phyloP scores from a whole-genome alignment of 2,329 filamentous ascomycete species.

The Alternaria triticina region DNA sequence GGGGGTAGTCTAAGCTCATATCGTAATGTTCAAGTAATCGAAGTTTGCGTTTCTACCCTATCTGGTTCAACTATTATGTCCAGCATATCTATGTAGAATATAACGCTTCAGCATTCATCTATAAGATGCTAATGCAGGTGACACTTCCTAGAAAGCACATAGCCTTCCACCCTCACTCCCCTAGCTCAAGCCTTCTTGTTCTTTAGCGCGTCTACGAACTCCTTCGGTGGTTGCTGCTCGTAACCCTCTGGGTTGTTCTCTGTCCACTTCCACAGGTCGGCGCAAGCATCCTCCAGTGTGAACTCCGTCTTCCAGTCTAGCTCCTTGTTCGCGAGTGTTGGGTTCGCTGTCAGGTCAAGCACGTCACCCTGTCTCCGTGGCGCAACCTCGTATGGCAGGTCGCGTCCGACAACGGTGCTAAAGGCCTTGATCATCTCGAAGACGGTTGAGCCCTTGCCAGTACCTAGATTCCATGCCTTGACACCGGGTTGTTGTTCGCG shows the following conservation, averaged over 20 bases:
- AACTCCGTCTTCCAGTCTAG: constrained; percentile 90
- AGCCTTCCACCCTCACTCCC: background rate
- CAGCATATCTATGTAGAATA: background rate
- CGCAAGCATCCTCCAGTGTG: constrained; percentile 90
- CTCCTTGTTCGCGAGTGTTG: constrained; percentile 84
- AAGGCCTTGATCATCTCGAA: constrained; percentile 98
- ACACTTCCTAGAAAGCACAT: background rate
- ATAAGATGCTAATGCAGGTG: background rate
- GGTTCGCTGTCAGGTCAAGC: constrained; percentile 91
- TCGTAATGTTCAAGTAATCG: background rate
- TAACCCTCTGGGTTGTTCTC: constrained; percentile 96
- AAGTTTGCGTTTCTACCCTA: background rate
- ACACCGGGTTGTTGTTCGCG: constrained; percentile 84
- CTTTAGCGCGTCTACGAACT: constrained; percentile 68
- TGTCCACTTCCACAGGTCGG: constrained; percentile 96
- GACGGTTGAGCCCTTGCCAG: constrained; percentile 91
- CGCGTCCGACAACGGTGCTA: constrained; percentile 80
- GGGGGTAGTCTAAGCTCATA: background rate
- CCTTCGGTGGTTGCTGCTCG: constrained; percentile 84
- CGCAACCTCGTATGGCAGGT: constrained; percentile 86
- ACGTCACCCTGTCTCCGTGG: constrained; percentile 87
- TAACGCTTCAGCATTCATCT: background rate
- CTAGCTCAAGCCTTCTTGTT: constrained; percentile 29
- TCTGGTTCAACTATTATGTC: background rate
- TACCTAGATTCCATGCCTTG: constrained; percentile 95